Evolutionary conservation across 2,329 filamentous ascomycete genomes (phyloP).

Genomic region (Didymellaceae sp.): DNA sequence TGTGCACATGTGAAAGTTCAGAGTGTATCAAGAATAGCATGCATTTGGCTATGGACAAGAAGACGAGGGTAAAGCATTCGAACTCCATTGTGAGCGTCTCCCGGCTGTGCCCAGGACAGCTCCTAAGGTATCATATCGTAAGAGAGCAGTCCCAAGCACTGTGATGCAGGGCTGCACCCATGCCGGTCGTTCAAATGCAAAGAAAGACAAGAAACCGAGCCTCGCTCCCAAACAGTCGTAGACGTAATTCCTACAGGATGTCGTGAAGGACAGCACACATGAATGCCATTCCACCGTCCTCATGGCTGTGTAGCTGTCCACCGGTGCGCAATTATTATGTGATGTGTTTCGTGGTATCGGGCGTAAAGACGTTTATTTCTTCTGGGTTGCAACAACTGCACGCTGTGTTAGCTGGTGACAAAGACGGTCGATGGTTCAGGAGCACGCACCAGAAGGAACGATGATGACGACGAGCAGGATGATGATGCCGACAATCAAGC

Average conservation of each 20-base stretch:
- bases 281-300: slow-evolving; percentile 27
- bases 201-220: slow-evolving; percentile 46
- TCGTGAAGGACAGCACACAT: slow-evolving; percentile 36
- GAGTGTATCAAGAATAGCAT: slow-evolving; percentile 9
- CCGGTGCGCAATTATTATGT: slow-evolving; percentile 39
- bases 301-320: slow-evolving; percentile 29
- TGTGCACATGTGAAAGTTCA: neutral
- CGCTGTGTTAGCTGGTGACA: slow-evolving; percentile 16
- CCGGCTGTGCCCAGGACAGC: slow-evolving; percentile 34
- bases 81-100: slow-evolving; percentile 47
- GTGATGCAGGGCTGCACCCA: slow-evolving; percentile 26
- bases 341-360: slow-evolving; percentile 39
- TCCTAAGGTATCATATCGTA: slow-evolving; percentile 33
- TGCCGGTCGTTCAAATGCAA: slow-evolving; percentile 41
- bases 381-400: slow-evolving; percentile 37
- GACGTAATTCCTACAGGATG: slow-evolving; percentile 43
- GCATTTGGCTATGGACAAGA: slow-evolving; percentile 32
- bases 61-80: slow-evolving; percentile 28
- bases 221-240: slow-evolving; percentile 47
- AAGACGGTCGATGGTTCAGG: too few relatives aligned
- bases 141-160: slow-evolving; percentile 24
- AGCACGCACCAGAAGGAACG: slow-evolving; percentile 80
- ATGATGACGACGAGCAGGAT: slow-evolving; percentile 93
- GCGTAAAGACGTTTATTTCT: slow-evolving; percentile 31
- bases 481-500: slow-evolving; percentile 88